A percentile compares a stretch with the other conserved stretches of the same genome.
These are phyloP conservation scores for Capillidium rhysosporum DNA, from an alignment of 371 early-diverging fungal genomes.

Conservation along the genomic window DNA sequence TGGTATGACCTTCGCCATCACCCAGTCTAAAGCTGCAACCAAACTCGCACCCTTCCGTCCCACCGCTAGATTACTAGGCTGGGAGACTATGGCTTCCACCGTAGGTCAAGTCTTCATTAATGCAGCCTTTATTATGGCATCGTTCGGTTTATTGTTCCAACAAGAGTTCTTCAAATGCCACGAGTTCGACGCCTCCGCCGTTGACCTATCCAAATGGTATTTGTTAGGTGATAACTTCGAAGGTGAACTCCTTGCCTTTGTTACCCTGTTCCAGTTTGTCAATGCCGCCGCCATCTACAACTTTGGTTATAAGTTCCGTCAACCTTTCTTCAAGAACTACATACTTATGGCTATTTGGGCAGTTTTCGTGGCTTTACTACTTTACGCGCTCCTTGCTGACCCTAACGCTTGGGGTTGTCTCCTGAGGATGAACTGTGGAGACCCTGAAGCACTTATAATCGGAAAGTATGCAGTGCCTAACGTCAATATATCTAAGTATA, in stretches of 20 bases:
- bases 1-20: conserved; percentile 43
- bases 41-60: conserved; percentile 33
- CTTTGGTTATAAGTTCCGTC: conserved; percentile 40
- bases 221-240: conserved; percentile 57
- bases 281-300: conserved; percentile 41
- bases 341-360: conserved; percentile 26
- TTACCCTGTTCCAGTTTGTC: conserved; percentile 37
- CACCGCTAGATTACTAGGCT: conserved; percentile 48
- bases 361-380: conserved; percentile 26
- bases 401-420: conserved; percentile 46
- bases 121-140: conserved; percentile 25
- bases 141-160: conserved; percentile 27
- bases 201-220: conserved; percentile 51
- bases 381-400: conserved; percentile 32
- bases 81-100: conserved; percentile 39
- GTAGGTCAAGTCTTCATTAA: conserved; percentile 42
- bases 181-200: conserved; percentile 38
- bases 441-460: conserved; percentile 17
- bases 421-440: conserved; percentile 54
- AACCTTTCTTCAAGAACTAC: conserved; percentile 32
- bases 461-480: conserved; percentile 21
- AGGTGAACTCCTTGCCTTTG: conserved; percentile 24
- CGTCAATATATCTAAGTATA: conserved; percentile 28
- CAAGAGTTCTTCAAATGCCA: conserved; percentile 47
- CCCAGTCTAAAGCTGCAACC: conserved; percentile 31